A percentile compares a stretch with the other conserved stretches of the same genome.
Evolutionary conservation across 2,329 filamentous ascomycete genomes (phyloP).

Genomic region (Talaromyces rugulosus): DNA sequence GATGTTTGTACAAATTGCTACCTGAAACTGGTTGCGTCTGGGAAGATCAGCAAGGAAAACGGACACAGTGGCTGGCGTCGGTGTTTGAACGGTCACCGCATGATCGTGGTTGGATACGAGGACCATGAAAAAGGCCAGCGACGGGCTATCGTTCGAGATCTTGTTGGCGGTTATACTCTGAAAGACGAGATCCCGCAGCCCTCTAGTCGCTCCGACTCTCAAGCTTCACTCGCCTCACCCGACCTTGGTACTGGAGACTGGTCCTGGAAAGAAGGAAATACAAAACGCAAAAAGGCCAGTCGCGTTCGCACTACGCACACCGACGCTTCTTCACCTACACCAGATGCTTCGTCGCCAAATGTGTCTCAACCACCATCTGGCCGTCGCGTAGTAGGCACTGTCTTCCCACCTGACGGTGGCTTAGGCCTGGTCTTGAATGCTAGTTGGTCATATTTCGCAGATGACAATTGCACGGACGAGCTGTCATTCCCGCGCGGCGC

Average conservation of each 20-base stretch:
- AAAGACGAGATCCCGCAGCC: constrained; percentile 46
- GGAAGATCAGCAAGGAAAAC: constrained; percentile 68
- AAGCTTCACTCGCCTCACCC: constrained; percentile 17
- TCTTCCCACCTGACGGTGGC: constrained; percentile 73
- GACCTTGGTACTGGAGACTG: constrained; percentile 32
- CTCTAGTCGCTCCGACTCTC: constrained; percentile 7
- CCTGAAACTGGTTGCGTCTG: constrained; percentile 57
- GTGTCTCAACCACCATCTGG: background rate
- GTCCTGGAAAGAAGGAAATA: constrained; percentile 40
- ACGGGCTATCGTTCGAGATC: constrained; percentile 63
- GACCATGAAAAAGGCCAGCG: constrained; percentile 63
- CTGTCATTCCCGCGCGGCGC: constrained; percentile 78
- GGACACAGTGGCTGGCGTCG: constrained; percentile 78
- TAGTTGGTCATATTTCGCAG: constrained; percentile 74
- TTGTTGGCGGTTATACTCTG: constrained; percentile 72
- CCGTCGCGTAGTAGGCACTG: constrained; percentile 7
- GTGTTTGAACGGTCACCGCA: constrained; percentile 75
- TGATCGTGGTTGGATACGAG: constrained; percentile 74
- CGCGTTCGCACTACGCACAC: constrained; percentile 24
- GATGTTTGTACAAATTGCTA: constrained; percentile 83
- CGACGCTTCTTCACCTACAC: background rate
- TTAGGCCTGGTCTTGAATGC: constrained; percentile 61
- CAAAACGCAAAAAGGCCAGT: constrained; percentile 34
- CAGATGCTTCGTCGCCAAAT: background rate
- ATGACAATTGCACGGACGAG: constrained; percentile 58